Base-by-base conservation (phyloP, 2,329 filamentous ascomycete genomes). In the Whalleya microplaca region DNA sequence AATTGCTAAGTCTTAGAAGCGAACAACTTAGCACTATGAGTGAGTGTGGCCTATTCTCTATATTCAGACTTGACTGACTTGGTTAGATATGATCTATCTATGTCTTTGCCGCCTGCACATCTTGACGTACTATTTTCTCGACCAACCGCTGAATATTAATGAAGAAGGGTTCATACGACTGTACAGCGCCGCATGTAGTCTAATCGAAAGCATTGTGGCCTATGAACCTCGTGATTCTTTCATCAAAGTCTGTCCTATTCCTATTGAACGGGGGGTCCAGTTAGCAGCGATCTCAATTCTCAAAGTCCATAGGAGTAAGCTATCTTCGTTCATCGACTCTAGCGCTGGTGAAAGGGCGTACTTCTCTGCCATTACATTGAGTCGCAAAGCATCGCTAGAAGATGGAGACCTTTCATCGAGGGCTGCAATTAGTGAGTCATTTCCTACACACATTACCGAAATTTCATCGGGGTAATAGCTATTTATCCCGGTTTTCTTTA, bases 251-350 rank as follows among this genome's bases (percentile, higher is more conserved):
- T 72, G 73, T 14, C 73, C 70, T 53, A 78, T 75, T 57, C 82
- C 82, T 67, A 75, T 83, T 54, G 78, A 81, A 70, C 80, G 82
- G 63, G 80, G 83, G 75, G 76, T 81, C 51, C 74, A 81, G 18
- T 78, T 80, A 3, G 80, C 77, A 5, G 78, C 78, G 3, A 80
- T 81, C 47, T 77, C 78, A 3, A 70, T 84, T 16, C 72, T 83
- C 47, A 83, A 83, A 27, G 51, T 65, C 7, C 72, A 82, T 48
- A 80, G 82, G 63, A 81, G 81, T 62, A 53, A 62, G 8, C 81
- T 82, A 51, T 75, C 77, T 10, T 66, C 68, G 5, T 75, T 77
- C 21, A 68, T 78, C 8, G 76, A 82, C 41, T 65, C 70, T 5
- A 70, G 74, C 19, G 71, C 73, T 3, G 75, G 74, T 19, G 75